Conservation (phyloP, 331 rosid species). For the Malus hybrid region DNA sequence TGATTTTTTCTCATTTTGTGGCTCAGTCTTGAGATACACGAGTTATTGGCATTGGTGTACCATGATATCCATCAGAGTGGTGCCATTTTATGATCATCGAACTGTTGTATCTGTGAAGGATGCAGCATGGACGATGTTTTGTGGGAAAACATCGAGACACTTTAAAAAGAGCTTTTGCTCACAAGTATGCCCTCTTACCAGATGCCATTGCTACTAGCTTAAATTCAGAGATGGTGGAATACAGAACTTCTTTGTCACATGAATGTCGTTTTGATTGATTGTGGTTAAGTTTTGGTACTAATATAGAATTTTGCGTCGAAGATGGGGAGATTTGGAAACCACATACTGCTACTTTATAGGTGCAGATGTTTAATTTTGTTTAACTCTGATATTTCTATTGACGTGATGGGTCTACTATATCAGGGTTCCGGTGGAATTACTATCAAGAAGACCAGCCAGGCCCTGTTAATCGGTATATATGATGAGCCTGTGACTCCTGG, state of each 20-base stretch:
- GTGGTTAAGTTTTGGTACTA: too few relatives aligned
- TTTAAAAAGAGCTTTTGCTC: slow-evolving; percentile 78
- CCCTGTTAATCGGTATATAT: slow-evolving; percentile 23
- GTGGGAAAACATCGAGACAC: slow-evolving; percentile 94
- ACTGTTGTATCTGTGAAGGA: slow-evolving; percentile 78
- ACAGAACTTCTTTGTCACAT: too few relatives aligned
- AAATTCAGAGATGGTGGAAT: too few relatives aligned
- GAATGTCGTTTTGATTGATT: too few relatives aligned
- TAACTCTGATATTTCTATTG: neutral
- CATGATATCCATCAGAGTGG: slow-evolving; percentile 97
- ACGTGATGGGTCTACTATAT: neutral
- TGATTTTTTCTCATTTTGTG: slow-evolving; percentile 15
- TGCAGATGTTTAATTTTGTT: neutral
- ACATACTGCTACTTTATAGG: neutral
- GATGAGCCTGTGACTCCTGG: slow-evolving; percentile 36
- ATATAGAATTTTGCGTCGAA: too few relatives aligned
- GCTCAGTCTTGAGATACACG: slow-evolving; percentile 88
- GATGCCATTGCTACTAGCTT: too few relatives aligned
- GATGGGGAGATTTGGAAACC: neutral
- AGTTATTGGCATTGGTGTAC: slow-evolving; percentile 90
- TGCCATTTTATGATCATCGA: slow-evolving; percentile 93
- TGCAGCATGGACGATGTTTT: slow-evolving; percentile 62
- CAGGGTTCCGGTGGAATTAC: slow-evolving; percentile 34
- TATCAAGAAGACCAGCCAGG: slow-evolving; percentile 14
- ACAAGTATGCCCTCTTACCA: slow-evolving; percentile 45